These are phyloP conservation scores for Adansonia digitata DNA, from an alignment of 345 rosid species.

Conservation along the genomic window DNA sequence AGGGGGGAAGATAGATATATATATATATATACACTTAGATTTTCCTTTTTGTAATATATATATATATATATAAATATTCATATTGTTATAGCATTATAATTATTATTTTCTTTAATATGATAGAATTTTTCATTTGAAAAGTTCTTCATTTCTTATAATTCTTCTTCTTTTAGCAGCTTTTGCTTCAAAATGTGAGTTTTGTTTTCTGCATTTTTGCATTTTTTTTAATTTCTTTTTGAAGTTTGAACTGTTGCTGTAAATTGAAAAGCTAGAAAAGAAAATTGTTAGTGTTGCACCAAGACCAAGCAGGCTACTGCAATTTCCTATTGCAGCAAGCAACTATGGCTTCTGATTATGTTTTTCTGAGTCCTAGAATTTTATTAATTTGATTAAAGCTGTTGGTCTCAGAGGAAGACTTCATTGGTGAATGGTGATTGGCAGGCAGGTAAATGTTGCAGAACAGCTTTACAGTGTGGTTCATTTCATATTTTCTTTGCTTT, in stretches of 20 bases:
- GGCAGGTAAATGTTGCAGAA: neutral
- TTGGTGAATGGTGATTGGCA: neutral
- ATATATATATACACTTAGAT: too few relatives aligned
- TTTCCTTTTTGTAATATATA: neutral
- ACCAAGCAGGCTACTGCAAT: neutral
- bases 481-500: neutral
- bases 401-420: neutral
- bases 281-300: too few relatives aligned
- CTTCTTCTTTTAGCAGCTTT: neutral
- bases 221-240: too few relatives aligned
- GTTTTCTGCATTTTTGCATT: too few relatives aligned
- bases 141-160: too few relatives aligned
- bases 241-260: too few relatives aligned
- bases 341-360: neutral
- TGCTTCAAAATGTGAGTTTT: neutral
- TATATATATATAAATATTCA: too few relatives aligned
- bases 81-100: neutral
- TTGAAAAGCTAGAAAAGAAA: too few relatives aligned
- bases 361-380: too few relatives aligned
- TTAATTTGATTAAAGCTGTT: neutral
- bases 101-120: neutral
- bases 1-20: neutral
- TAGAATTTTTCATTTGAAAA: neutral
- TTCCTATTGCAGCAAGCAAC: neutral
- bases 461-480: neutral